These are phyloP conservation scores for Gaeumannomyces tritici DNA, from an alignment of 2,329 filamentous ascomycete genomes.

Conservation along the genomic window DNA sequence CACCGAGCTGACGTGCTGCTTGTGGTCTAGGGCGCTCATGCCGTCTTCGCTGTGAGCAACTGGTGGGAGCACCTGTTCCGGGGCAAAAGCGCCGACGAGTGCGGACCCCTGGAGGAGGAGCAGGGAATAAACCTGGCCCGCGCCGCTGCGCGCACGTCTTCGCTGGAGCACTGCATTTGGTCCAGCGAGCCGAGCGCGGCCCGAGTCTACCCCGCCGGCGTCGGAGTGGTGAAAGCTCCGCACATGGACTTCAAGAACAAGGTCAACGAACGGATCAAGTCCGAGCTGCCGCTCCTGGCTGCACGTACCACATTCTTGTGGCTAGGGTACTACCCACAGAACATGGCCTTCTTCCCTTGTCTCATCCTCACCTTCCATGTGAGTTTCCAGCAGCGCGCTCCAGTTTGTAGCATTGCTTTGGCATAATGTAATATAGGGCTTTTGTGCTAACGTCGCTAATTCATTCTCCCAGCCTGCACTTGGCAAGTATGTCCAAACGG, in stretches of 20 bases:
- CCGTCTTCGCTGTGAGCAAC: constrained; percentile 20
- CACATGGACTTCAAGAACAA: constrained; percentile 29
- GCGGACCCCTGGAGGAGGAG: constrained; percentile 23
- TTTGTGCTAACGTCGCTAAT: too few species aligned
- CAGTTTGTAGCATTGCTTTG: too few species aligned
- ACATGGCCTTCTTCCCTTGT: constrained; percentile 8
- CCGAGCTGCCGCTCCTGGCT: constrained; percentile 15
- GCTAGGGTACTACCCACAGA: constrained; percentile 20
- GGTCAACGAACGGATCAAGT: constrained; percentile 26
- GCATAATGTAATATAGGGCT: too few species aligned
- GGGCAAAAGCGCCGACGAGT: constrained; percentile 13
- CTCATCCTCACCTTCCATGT: too few species aligned
- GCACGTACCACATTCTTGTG: constrained; percentile 26
- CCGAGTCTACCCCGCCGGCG: constrained; percentile 10
- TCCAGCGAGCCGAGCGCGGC: constrained; percentile 26
- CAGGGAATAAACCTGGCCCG: constrained; percentile 29
- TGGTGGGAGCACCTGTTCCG: constrained; percentile 14
- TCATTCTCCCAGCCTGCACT: too few species aligned
- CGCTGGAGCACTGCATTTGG: constrained; percentile 32
- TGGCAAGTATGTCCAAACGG: too few species aligned
- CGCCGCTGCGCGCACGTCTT: constrained; percentile 22
- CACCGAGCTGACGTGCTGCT: too few species aligned
- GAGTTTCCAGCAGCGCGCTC: too few species aligned
- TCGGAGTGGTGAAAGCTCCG: constrained; percentile 12
- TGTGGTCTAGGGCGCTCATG: constrained; percentile 7